These are phyloP conservation scores for Cyphellophora attinorum DNA, from an alignment of 2,329 filamentous ascomycete species.

Conservation along the genomic window DNA sequence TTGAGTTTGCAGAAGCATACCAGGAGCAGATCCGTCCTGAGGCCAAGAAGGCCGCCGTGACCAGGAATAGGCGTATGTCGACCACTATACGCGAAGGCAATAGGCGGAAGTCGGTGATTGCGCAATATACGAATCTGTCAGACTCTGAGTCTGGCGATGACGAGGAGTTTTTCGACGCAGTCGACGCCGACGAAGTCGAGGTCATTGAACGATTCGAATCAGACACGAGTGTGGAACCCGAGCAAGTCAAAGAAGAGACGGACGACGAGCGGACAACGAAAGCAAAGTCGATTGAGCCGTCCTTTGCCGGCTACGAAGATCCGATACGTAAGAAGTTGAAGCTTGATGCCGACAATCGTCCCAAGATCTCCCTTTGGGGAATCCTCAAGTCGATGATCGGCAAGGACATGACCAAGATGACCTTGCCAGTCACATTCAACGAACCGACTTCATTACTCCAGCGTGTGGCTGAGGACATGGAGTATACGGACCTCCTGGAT, in stretches of 20 bases:
- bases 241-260: constrained; percentile 25
- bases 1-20: constrained; percentile 26
- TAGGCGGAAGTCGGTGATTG: constrained; percentile 57
- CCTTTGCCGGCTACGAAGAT: constrained; percentile 87
- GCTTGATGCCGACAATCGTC: constrained; percentile 84
- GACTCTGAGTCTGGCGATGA: constrained; percentile 68
- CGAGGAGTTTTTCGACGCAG: constrained; percentile 94
- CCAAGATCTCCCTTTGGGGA: constrained; percentile 90
- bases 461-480: constrained; percentile 94
- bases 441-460: constrained; percentile 93
- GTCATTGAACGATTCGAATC: constrained; percentile 47
- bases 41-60: constrained; percentile 15
- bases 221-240: constrained; percentile 22
- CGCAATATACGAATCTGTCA: constrained; percentile 63
- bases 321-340: constrained; percentile 69
- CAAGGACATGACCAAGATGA: constrained; percentile 99
- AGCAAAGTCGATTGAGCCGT: constrained; percentile 58
- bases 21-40: constrained; percentile 28
- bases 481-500: constrained; percentile 89
- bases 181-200: constrained; percentile 86
- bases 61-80: constrained; percentile 12
- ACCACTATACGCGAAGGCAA: constrained; percentile 28
- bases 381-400: constrained; percentile 99
- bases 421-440: constrained; percentile 94
- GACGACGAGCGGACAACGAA: constrained; percentile 38